Evolutionary conservation across 2,329 filamentous ascomycete genomes (phyloP), one percentile per base, ranked within the genome.

Genomic region (Fusarium buxicola): DNA sequence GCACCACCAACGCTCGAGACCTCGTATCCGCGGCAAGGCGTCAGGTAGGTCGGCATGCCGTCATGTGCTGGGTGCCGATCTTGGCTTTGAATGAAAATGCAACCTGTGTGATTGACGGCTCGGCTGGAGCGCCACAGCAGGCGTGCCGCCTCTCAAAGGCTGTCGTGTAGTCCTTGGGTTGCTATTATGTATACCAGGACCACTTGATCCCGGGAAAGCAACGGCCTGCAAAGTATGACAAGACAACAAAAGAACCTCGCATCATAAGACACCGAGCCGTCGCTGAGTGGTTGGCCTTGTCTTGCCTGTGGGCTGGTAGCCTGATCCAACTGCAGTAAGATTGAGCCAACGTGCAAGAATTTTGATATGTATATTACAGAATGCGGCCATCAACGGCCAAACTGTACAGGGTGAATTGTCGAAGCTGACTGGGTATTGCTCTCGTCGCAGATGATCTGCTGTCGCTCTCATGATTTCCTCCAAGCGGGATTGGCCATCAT

Each of bases 401-500:
- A 64, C 60, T 70, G 69, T 68, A 70, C 69, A 71, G 36, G 63
- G 39, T 61, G 63, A 59, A 59, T 48, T 55, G 56, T 69, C 60
- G 55, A 58, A 62, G 55, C 68, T 40, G 52, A 63, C 55, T 69
- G 67, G 66, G 63, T 68, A 65, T 70, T 61, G 55, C 32, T 66
- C 52, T 71, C 63, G 60, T 68, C 54, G 66, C 58, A 51, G 57
- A 55, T 63, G 50, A 58, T 62, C 58, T 60, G 46, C 60, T 51
- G 47, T 28, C 39, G 52, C 35, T 68, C 55, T 66, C 46, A 70
- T 67, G 69, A 62, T 59, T 69, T 71, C 72, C 61, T 75, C 77
- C 77, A 78, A 18, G 72, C 74, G n/a, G 74, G 72, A 48, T 75
- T 74, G 35, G 76, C 75, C 73, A 71, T 73, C 69, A 77, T 58